Evolutionary conservation across 2,329 filamentous ascomycete species (phyloP), one percentile per base, ranked within the genome.

Genomic region (Aspergillus aculeatus): DNA sequence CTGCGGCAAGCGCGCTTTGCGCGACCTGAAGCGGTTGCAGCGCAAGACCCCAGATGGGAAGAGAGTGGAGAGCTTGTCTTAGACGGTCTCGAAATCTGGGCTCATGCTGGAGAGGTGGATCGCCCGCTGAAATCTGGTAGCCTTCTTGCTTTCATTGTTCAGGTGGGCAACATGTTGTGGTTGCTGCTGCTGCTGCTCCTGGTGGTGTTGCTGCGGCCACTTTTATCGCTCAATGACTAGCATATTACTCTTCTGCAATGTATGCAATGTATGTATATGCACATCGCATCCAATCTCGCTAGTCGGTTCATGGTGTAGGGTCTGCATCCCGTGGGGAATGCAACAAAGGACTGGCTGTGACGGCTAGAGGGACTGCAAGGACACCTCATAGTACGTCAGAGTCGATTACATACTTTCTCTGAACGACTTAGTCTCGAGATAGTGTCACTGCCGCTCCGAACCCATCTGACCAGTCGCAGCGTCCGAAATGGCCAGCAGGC

Each of bases 1-100:
- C 53, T 58, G 73, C 74, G 74, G 73, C 70, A 76, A 76, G 69
- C 74, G 74, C 74, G 74, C 73, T 71, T 72, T 71, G 59, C 71
- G 71, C 68, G 69, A 71, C 64, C 66, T 67, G 52, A 63, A 57
- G 72, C 72, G 71, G 71, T 71, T 73, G 66, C 68, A 71, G 72
- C 70, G 71, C 69, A 67, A 65, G 70, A 65, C 71, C 69, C 71
- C 69, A 67, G 69, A 71, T 65, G 51, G 59, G 16, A 47, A 19
- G 47, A 31, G 24, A 55, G 53, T 55, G 53, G 53, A 55, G 53
- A 55, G 32, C 50, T 21, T 44, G 31, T 48, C 35, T 19, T 14
- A 47, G 41, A 49, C 52, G 55, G 57, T n/a, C 50, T 50, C 51
- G 47, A 24, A 61, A 56, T 52, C 57, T 57, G 56, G 59, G 62